Percentiles rank a stretch among this genome's conserved stretches.
Evolutionary conservation across 2,329 filamentous ascomycete genomes (phyloP).

Genomic region (Colletotrichum sojae): DNA sequence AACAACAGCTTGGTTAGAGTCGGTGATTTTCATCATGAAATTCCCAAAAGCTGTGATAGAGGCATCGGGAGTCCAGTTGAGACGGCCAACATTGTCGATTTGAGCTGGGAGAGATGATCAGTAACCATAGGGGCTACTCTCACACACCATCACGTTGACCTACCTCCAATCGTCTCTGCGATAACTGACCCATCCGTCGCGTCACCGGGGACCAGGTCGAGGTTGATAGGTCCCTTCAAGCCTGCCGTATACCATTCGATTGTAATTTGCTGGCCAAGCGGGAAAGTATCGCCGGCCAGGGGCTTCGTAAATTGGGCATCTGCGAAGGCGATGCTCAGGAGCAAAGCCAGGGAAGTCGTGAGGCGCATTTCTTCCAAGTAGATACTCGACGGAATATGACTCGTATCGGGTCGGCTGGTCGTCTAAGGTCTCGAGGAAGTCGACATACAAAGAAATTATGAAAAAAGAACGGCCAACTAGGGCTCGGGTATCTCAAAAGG

Average conservation of each 20-base stretch:
- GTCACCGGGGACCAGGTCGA: slow-evolving; percentile 44
- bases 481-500: slow-evolving; percentile 29
- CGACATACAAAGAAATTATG: slow-evolving; percentile 15
- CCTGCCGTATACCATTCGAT: slow-evolving; percentile 44
- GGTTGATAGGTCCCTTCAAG: slow-evolving; percentile 43
- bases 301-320: slow-evolving; percentile 42
- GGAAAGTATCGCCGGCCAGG: slow-evolving; percentile 22
- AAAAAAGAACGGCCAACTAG: slow-evolving; percentile 26
- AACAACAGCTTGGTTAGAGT: slow-evolving; percentile 34
- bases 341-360: slow-evolving; percentile 30
- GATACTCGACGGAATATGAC: slow-evolving; percentile 1
- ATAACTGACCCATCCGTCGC: slow-evolving; percentile 39
- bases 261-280: slow-evolving; percentile 38
- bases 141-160: neutral
- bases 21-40: slow-evolving; percentile 45
- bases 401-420: slow-evolving; percentile 1
- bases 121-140: neutral
- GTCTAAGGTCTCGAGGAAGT: neutral
- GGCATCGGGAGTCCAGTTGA: slow-evolving; percentile 43
- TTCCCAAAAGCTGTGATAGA: slow-evolving; percentile 43
- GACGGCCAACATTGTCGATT: slow-evolving; percentile 42
- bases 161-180: slow-evolving; percentile 44
- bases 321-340: slow-evolving; percentile 29
- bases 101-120: slow-evolving; percentile 32
- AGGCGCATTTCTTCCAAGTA: slow-evolving; percentile 29